phyloP scores from a whole-genome alignment of 2,329 filamentous ascomycete species.

The Nemania sp. region DNA sequence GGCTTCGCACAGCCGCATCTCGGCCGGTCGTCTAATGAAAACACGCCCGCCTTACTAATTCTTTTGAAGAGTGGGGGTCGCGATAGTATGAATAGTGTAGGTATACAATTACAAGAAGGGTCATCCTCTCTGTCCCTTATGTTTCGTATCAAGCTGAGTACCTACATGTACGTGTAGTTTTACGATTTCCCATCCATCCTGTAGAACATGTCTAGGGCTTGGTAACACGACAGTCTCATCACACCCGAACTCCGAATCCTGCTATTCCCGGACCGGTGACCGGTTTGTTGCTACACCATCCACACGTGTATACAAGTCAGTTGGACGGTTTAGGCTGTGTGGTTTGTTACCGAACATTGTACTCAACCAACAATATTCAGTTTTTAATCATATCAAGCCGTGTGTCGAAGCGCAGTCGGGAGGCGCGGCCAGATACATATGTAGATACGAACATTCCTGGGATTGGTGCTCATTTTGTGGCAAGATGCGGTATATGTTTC shows the following conservation, averaged over 20 bases:
- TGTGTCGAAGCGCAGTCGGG: neutral
- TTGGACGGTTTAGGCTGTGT: neutral
- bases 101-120: neutral
- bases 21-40: neutral
- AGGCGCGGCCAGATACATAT: neutral
- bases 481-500: neutral
- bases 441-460: no score
- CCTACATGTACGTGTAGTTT: neutral
- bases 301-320: neutral
- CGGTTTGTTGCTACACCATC: neutral
- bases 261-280: conserved; percentile 9
- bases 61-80: neutral
- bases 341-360: neutral
- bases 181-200: neutral
- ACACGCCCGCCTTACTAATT: neutral
- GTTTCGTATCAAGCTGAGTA: neutral
- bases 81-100: neutral
- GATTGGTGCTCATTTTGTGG: neutral
- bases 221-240: conserved; percentile 8
- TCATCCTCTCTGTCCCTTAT: neutral
- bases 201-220: neutral
- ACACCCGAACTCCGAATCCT: conserved; percentile 1
- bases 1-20: conserved; percentile 2
- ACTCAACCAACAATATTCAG: neutral
- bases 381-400: neutral